These are phyloP conservation scores for Rhizophora apiculata DNA, from an alignment of 345 rosid genomes.

Conservation along the genomic window DNA sequence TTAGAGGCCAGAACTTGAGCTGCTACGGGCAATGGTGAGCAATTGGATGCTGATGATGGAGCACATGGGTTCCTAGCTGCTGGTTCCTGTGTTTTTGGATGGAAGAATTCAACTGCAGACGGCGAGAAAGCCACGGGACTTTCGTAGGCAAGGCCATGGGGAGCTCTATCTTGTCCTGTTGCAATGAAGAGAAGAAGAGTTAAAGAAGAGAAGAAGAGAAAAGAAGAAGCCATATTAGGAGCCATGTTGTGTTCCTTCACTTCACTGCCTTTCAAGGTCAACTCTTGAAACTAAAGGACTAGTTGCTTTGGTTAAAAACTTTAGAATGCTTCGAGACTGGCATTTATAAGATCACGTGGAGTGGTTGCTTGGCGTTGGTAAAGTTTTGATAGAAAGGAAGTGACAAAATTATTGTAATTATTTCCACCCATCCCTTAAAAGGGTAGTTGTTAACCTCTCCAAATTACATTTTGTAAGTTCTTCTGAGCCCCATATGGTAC, in stretches of 20 bases:
- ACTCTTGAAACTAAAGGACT: background rate
- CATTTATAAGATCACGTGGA: slow-evolving; percentile 47
- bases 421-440: background rate
- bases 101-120: slow-evolving; percentile 78
- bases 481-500: no score
- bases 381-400: slow-evolving; percentile 30
- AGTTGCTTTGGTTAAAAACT: slow-evolving; percentile 19
- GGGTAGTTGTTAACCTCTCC: no score
- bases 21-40: slow-evolving; percentile 68
- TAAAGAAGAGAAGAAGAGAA: slow-evolving; percentile 30
- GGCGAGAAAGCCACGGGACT: slow-evolving; percentile 75
- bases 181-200: slow-evolving; percentile 35
- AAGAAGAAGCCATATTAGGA: slow-evolving; percentile 22
- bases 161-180: slow-evolving; percentile 71
- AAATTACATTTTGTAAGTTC: no score
- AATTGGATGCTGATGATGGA: slow-evolving; percentile 23
- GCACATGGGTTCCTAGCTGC: slow-evolving; percentile 26
- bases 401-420: slow-evolving; percentile 51
- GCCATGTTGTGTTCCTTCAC: slow-evolving; percentile 25
- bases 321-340: slow-evolving; percentile 27
- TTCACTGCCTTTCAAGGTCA: background rate
- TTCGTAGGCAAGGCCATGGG: slow-evolving; percentile 74
- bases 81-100: slow-evolving; percentile 47
- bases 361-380: slow-evolving; percentile 47
- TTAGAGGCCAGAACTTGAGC: slow-evolving; percentile 41